Evolutionary conservation across 1,284 basidiomycete species (phyloP).

Genomic region (Ceratobasidium sp.): DNA sequence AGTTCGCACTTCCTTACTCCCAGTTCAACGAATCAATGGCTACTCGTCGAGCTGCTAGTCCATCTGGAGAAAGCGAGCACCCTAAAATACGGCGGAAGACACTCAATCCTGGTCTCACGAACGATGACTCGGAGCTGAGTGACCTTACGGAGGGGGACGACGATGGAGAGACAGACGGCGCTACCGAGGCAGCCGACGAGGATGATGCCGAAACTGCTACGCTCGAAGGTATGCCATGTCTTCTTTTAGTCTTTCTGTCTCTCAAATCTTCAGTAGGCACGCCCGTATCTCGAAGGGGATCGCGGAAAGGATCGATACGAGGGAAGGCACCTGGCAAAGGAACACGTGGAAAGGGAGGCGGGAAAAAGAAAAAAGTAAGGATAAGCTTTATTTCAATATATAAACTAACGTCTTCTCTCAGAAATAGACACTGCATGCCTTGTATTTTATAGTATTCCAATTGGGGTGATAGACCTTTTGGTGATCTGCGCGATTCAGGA

Average conservation of each 20-base stretch:
- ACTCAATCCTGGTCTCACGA: conserved; percentile 36
- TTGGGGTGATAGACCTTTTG: too few relatives aligned
- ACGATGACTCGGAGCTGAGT: conserved; percentile 42
- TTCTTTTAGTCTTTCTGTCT: not conserved
- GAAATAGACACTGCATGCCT: conserved; percentile 15
- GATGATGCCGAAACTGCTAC: conserved; percentile 33
- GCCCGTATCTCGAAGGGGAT: conserved; percentile 14
- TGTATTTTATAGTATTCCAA: too few relatives aligned
- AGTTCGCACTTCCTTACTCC: conserved; percentile 46
- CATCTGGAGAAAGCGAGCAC: conserved; percentile 28
- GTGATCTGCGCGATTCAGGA: not conserved
- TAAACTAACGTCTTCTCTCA: not conserved
- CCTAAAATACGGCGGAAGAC: conserved; percentile 32
- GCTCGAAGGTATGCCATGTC: conserved; percentile 43
- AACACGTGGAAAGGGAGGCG: conserved; percentile 4
- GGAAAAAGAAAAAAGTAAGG: conserved; percentile 34
- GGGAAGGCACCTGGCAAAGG: conserved; percentile 13
- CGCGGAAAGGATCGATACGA: conserved; percentile 16
- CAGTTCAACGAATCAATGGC: conserved; percentile 40
- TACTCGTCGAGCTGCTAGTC: conserved; percentile 37
- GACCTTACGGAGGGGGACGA: conserved; percentile 46
- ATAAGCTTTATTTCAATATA: not conserved
- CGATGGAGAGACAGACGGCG: conserved; percentile 43
- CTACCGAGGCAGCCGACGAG: conserved; percentile 44
- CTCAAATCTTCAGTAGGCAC: conserved; percentile 5